These are phyloP conservation scores for Mycena floridula DNA, from an alignment of 768 basidiomycete species.

Conservation along the genomic window DNA sequence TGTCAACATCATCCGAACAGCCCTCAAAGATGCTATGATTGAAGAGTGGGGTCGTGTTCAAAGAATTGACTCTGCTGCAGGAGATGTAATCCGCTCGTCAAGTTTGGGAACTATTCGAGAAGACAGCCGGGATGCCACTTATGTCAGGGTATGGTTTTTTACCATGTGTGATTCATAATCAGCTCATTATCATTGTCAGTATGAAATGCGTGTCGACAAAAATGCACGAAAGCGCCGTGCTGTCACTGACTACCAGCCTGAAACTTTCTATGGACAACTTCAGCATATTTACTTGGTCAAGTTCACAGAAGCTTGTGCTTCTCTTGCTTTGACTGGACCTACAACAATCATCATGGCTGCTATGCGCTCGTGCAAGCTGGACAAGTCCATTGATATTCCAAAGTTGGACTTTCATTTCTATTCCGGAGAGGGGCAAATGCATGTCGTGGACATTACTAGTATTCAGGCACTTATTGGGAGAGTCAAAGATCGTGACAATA, in stretches of 20 bases:
- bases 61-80: slow-evolving; percentile 9
- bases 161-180: background rate
- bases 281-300: slow-evolving; percentile 12
- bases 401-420: background rate
- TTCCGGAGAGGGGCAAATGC: background rate
- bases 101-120: background rate
- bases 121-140: slow-evolving; percentile 17
- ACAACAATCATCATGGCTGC: background rate
- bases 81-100: slow-evolving; percentile 12
- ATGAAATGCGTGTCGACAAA: slow-evolving; percentile 16
- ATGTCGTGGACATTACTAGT: background rate
- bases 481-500: too few species aligned
- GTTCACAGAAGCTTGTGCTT: slow-evolving; percentile 4
- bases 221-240: slow-evolving; percentile 3
- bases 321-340: background rate
- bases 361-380: too few species aligned
- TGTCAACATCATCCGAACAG: background rate
- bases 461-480: background rate
- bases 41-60: too few species aligned
- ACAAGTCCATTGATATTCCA: too few species aligned
- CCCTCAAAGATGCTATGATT: background rate
- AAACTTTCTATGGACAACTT: slow-evolving; percentile 18
- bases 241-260: background rate
- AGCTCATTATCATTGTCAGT: slow-evolving; percentile 10
- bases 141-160: slow-evolving; percentile 15